These are phyloP conservation scores for Penicillium odoratum DNA, from an alignment of 495 filamentous ascomycete genomes.

Conservation along the genomic window DNA sequence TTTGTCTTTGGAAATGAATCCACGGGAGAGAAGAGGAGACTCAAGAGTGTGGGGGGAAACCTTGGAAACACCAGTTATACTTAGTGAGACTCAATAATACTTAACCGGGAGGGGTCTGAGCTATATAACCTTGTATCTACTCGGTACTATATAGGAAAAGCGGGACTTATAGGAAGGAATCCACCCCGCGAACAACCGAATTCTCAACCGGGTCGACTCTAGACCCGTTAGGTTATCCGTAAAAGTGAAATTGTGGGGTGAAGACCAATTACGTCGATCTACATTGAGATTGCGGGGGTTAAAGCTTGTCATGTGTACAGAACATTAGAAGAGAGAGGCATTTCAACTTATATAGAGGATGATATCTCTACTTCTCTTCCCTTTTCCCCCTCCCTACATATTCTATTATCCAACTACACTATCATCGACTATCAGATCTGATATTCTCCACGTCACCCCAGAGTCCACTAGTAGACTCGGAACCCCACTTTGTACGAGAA, in stretches of 20 bases:
- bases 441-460: conserved; percentile 9
- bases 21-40: background rate
- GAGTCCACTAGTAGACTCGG: conserved; percentile 22
- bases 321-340: background rate
- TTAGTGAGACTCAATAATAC: background rate
- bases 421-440: background rate
- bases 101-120: background rate
- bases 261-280: conserved; percentile 3
- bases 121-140: background rate
- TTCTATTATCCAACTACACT: background rate
- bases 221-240: conserved; percentile 1
- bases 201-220: background rate
- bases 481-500: conserved; percentile 30
- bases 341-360: background rate
- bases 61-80: background rate
- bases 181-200: conserved; percentile 6
- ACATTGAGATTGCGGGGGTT: conserved; percentile 11
- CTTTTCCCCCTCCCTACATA: conserved; percentile 1
- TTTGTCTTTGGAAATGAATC: background rate
- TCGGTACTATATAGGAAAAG: background rate
- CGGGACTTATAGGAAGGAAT: background rate
- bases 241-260: background rate
- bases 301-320: conserved; percentile 10
- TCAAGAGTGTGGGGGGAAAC: background rate
- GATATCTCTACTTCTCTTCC: background rate